Conservation (phyloP, 2,329 filamentous ascomycete genomes). For the Neopestalotiopsis rosae region DNA sequence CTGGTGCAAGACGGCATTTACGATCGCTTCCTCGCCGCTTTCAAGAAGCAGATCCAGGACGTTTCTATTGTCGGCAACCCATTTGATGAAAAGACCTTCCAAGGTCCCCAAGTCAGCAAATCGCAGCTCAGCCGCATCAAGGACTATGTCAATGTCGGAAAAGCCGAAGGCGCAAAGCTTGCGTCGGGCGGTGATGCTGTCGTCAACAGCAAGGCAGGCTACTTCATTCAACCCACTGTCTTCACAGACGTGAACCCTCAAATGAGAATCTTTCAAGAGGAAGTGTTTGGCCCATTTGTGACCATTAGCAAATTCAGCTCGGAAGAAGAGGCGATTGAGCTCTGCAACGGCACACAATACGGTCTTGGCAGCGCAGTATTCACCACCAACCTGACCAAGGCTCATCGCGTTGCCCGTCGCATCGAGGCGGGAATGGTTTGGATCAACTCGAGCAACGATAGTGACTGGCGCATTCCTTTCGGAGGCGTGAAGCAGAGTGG, state of each 20-base stretch:
- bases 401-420: conserved; percentile 56
- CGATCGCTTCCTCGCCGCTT: conserved; percentile 68
- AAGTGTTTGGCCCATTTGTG: conserved; percentile 52
- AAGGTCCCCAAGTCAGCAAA: conserved; percentile 77
- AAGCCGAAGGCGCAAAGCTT: conserved; percentile 71
- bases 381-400: conserved; percentile 58
- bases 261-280: conserved; percentile 54
- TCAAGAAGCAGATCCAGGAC: conserved; percentile 62
- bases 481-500: conserved; percentile 20
- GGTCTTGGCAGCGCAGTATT: conserved; percentile 68
- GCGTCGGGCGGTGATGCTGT: conserved; percentile 58
- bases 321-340: conserved; percentile 45
- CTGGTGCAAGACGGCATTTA: conserved; percentile 66
- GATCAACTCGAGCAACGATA: conserved; percentile 55
- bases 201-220: conserved; percentile 42
- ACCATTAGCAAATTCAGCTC: conserved; percentile 47
- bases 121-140: conserved; percentile 74
- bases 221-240: conserved; percentile 51
- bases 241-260: conserved; percentile 46
- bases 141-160: conserved; percentile 72
- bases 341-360: conserved; percentile 60
- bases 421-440: conserved; percentile 66
- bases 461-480: conserved; percentile 18
- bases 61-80: conserved; percentile 71
- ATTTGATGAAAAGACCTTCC: conserved; percentile 71